Percentiles rank a stretch among this genome's conserved stretches.
These are phyloP conservation scores for Cucumis cinereus DNA, from an alignment of 306 rosid genomes.

Conservation along the genomic window DNA sequence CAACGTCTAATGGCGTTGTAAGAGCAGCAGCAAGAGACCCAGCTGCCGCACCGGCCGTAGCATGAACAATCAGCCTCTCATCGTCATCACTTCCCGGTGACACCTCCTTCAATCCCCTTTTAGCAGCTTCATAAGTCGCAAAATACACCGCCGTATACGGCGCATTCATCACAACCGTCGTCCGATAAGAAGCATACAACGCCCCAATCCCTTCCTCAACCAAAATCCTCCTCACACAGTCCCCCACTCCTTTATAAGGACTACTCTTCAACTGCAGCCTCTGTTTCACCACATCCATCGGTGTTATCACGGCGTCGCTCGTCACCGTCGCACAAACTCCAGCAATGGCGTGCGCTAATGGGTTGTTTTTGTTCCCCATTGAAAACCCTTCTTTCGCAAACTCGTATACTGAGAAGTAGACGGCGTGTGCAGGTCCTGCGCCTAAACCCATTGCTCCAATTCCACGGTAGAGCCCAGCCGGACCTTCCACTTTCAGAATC, in stretches of 20 bases:
- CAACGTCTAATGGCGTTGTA: conserved; percentile 77
- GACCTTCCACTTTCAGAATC: conserved; percentile 57
- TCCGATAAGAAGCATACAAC: conserved; percentile 65
- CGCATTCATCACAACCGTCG: conserved; percentile 78
- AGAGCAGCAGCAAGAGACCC: conserved; percentile 59
- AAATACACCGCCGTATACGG: conserved; percentile 75
- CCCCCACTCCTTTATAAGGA: conserved; percentile 57
- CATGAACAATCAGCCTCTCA: conserved; percentile 51
- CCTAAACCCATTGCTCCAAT: conserved; percentile 86
- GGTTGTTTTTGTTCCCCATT: conserved; percentile 27
- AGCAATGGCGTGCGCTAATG: conserved; percentile 41
- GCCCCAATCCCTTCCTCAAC: conserved; percentile 70
- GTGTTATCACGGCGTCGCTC: conserved; percentile 81
- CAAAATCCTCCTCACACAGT: conserved; percentile 60
- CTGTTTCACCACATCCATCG: conserved; percentile 94
- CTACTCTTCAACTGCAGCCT: conserved; percentile 64
- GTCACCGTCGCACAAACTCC: conserved; percentile 72
- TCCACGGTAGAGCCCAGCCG: conserved; percentile 58
- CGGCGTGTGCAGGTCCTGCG: conserved; percentile 92
- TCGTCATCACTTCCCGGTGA: conserved; percentile 36
- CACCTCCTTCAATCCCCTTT: conserved; percentile 36
- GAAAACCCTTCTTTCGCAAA: conserved; percentile 42
- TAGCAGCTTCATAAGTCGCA: conserved; percentile 53
- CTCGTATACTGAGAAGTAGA: conserved; percentile 70
- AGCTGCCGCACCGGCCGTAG: conserved; percentile 71